These are phyloP conservation scores for Paxillus involutus DNA, from an alignment of 768 basidiomycete genomes.

Conservation along the genomic window DNA sequence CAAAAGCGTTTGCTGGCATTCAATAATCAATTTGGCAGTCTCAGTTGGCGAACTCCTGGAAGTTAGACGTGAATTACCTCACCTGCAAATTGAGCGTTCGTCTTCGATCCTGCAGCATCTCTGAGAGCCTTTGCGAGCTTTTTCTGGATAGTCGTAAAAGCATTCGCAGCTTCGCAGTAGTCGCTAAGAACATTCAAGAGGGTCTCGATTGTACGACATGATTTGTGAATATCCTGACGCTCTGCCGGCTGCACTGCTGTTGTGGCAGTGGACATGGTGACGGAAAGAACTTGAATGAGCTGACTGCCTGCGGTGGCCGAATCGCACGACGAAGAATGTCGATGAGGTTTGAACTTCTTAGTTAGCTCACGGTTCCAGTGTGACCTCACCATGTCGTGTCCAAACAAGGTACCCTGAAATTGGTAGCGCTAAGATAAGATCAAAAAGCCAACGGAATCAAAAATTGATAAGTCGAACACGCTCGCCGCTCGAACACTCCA, in stretches of 20 bases:
- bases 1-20: conserved; percentile 62
- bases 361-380: not conserved
- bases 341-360: not conserved
- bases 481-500: too few species aligned
- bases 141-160: conserved; percentile 67
- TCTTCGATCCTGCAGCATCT: conserved; percentile 62
- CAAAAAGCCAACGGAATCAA: not conserved
- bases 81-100: conserved; percentile 66
- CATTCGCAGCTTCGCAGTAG: conserved; percentile 70
- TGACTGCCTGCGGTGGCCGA: not conserved
- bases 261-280: conserved; percentile 11
- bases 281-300: not conserved
- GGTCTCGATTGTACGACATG: conserved; percentile 72
- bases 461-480: not conserved
- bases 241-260: conserved; percentile 45
- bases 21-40: not conserved
- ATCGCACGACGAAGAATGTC: not conserved
- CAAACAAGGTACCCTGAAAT: conserved; percentile 20
- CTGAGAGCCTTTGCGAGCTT: conserved; percentile 69
- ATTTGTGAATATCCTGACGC: conserved; percentile 73
- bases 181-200: conserved; percentile 68
- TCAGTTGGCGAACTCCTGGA: not conserved
- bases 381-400: not conserved
- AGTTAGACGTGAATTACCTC: conserved; percentile 16
- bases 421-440: not conserved